Base-by-base conservation (phyloP, 2,329 filamentous ascomycete species). In the Trichoderma brevicompactum region DNA sequence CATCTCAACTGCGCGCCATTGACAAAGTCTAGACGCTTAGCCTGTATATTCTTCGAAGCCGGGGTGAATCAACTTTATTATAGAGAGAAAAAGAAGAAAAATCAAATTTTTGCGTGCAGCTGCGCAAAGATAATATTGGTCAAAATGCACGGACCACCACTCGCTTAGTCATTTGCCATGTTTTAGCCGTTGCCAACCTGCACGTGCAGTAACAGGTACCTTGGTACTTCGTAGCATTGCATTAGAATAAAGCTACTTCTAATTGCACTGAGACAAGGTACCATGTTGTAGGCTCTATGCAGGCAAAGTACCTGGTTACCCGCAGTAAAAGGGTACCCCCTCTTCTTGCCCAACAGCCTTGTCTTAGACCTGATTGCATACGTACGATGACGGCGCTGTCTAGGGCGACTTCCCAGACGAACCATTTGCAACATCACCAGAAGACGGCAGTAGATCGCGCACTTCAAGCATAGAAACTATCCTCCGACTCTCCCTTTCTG, bases 11-110 rank as follows among this genome's bases (percentile, higher is more conserved):
- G 80, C 66, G 76, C 79, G 79, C 78, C 79, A 79, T 72, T 70
- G 74, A 73, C 73, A 72, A 72, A 73, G 71, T 74, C 74, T 72
- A 70, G 76, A 78, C 80, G 79, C 74, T 72, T 80, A 82, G 85
- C 83, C 84, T 79, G 72, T 78, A 54, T 54, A 78, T 80, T 83
- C 79, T 85, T 84, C 82, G 75, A 78, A 75, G 74, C 77, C 80
- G 78, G 83, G 83, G 81, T 75, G 73, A 76, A 80, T 83, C 83
- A 86, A 86, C 84, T 85, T 86, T 83, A 28, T 28, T 28, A 83
- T 85, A 65, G 82, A 70, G 77, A 71, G 76, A 76, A 72, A 77
- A 73, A 72, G 73, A 74, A 71, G 70, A 72, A 64, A 66, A 68
- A 70, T 70, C 64, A 48, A 65, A 67, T 63, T n/a, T 34, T 15